These are phyloP conservation scores for Ophiocordyceps camponoti-floridani DNA, from an alignment of 2,329 filamentous ascomycete genomes.

Conservation along the genomic window DNA sequence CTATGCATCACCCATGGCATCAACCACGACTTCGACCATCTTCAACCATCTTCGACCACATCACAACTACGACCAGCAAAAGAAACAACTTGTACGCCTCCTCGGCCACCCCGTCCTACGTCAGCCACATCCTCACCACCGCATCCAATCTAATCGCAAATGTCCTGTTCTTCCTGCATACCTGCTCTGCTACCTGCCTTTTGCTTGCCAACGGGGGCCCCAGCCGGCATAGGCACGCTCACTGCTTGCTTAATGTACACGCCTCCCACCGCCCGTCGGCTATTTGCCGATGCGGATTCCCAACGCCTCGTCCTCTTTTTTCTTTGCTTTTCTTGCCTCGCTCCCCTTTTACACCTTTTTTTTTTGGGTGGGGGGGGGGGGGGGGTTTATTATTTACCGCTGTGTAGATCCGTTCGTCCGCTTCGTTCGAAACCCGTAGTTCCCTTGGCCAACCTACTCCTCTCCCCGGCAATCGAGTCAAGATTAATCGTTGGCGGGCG, in stretches of 20 bases:
- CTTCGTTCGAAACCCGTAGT: no score
- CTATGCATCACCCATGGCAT: no score
- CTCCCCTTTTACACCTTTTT: neutral
- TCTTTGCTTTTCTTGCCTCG: neutral
- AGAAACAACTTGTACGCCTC: neutral
- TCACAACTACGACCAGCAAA: neutral
- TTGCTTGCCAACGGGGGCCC: neutral
- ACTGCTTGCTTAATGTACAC: neutral
- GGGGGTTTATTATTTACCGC: neutral
- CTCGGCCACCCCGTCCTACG: neutral
- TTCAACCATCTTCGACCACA: neutral
- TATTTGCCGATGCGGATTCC: neutral
- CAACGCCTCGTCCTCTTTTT: neutral
- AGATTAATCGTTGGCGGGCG: conserved; percentile 20
- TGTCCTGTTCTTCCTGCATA: neutral
- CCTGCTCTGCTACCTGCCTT: neutral
- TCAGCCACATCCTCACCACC: neutral
- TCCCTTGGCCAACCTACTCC: neutral
- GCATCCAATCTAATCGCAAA: neutral
- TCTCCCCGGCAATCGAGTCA: neutral
- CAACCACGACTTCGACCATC: neutral
- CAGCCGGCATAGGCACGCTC: no score
- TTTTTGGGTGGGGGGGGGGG: no score
- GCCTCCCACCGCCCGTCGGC: neutral
- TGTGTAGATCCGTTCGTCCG: neutral